A percentile compares a stretch with the other conserved stretches of the same genome.
These are phyloP conservation scores for Eucalyptus caleyi DNA, from an alignment of 345 rosid species.

Conservation along the genomic window DNA sequence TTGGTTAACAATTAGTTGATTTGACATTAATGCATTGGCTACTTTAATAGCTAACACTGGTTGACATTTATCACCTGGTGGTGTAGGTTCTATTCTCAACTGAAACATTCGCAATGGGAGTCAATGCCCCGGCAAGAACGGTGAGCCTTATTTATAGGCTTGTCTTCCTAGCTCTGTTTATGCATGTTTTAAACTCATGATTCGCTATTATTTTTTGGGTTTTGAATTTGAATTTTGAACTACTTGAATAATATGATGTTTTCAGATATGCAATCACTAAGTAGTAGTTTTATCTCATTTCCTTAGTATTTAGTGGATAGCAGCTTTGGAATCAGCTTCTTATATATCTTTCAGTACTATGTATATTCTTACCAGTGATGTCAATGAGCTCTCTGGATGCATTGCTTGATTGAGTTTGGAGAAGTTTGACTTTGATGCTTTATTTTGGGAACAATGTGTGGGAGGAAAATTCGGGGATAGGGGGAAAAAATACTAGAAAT, in stretches of 20 bases:
- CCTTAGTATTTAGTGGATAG: background rate
- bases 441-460: background rate
- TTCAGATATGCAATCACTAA: background rate
- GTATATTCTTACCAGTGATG: background rate
- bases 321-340: background rate
- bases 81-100: slow-evolving; percentile 87
- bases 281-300: background rate
- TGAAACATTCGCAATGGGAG: slow-evolving; percentile 99
- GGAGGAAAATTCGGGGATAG: background rate
- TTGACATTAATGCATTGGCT: background rate
- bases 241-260: background rate
- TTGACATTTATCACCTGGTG: slow-evolving; percentile 1
- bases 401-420: background rate
- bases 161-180: background rate
- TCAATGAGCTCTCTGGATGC: background rate
- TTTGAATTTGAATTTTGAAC: background rate
- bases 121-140: slow-evolving; percentile 98
- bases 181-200: background rate
- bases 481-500: background rate
- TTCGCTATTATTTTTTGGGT: background rate
- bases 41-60: background rate
- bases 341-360: background rate
- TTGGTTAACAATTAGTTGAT: background rate
- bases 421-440: background rate
- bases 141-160: slow-evolving; percentile 26